Conservation (phyloP, 441 rosid species). For the Euphorbia celastroides region DNA sequence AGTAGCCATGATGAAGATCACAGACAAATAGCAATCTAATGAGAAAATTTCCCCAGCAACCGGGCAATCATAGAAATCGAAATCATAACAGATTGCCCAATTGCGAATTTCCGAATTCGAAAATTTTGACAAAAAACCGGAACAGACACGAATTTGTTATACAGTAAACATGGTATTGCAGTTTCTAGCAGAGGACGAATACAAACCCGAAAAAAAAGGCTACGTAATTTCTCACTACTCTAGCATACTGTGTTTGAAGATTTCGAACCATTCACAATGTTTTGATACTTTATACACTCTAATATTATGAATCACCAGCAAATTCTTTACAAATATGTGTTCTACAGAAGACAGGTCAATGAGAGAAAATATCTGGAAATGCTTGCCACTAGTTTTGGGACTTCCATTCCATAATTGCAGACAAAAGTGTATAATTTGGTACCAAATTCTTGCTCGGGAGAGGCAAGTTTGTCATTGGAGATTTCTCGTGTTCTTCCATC, state of each 20-base stretch:
- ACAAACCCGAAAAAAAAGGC: no score
- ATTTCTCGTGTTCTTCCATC: conserved; percentile 50
- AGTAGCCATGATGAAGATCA: conserved; percentile 14
- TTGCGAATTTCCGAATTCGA: no score
- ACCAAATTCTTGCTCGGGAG: conserved; percentile 54
- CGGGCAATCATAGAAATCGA: no score
- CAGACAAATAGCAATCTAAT: conserved; percentile 4
- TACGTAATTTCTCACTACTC: no score
- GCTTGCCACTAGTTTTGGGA: conserved; percentile 29
- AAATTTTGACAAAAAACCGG: neutral
- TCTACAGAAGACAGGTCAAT: neutral
- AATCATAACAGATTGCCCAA: no score
- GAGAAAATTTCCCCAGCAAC: no score
- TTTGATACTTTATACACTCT: no score
- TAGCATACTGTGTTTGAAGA: no score
- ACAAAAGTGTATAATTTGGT: conserved; percentile 67
- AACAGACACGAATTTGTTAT: neutral
- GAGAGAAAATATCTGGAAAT: neutral
- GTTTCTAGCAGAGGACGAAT: no score
- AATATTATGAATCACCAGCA: no score
- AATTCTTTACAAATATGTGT: neutral
- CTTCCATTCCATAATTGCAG: conserved; percentile 76
- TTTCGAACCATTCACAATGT: no score
- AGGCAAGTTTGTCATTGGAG: conserved; percentile 66
- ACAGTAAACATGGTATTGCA: no score